Base-by-base conservation (phyloP, 2,329 filamentous ascomycete genomes). In the Ophiocordyceps unilateralis region DNA sequence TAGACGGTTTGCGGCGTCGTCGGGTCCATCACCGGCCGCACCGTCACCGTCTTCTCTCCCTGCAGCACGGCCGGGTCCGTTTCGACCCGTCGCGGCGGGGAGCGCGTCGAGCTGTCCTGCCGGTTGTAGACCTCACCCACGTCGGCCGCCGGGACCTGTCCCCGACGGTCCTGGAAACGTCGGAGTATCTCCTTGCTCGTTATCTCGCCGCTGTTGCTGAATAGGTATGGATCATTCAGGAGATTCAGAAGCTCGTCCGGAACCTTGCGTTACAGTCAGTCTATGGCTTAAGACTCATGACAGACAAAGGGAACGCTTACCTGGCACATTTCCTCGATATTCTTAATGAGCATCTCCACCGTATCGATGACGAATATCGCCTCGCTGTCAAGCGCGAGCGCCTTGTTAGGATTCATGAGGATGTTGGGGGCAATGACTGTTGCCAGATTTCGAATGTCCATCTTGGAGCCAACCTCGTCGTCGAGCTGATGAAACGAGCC, bases 401-500 rank as follows among this genome's bases (percentile, higher is more conserved):
- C 72, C 57, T 80, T 82, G 37, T 73, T 64, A 50, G 68, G 69
- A 50, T 81, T 83, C 52, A 83, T 88, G 12, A 95, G 71, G 47
- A 98, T 86, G 54, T 98, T 98, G 0, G 91, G 91, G 5, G 89
- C 88, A 60, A 98, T 95, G 48, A 98, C 91, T 3, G 93, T 96
- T 4, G 91, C 86, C 48, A 98, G 73, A 56, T 98, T 98, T 66
- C 93, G 87, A 43, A 93, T 83, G 58, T 98, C 91, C 91, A 98
- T 98, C 70, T 96, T 95, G 52, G 89, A 95, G 22, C 91, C 91
- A 20, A 83, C 83, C 58, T 98, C 91, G 55, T 98, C 91, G 53
- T 98, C 91, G 14, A 98, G 80, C 56, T 95, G 88, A 48, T 93
- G 89, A 67, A 98, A 98, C 2, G 88, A 94, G 5, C 88, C 87